These are phyloP conservation scores for Rhexocercosporidium sp. DNA, from an alignment of 2,329 filamentous ascomycete species.

Conservation along the genomic window DNA sequence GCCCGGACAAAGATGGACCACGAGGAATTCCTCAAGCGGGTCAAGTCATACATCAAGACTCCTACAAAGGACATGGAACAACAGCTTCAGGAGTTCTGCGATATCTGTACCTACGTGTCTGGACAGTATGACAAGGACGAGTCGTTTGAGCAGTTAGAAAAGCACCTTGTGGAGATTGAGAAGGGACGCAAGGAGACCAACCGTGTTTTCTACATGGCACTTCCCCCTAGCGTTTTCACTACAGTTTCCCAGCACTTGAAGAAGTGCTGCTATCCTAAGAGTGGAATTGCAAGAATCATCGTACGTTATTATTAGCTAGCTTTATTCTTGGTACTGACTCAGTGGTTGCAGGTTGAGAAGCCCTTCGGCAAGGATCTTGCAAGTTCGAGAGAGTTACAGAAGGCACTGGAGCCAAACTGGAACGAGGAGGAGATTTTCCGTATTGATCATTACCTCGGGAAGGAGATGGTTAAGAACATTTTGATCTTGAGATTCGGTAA, in stretches of 20 bases:
- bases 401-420: conserved; percentile 96
- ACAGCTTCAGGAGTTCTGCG: conserved; percentile 88
- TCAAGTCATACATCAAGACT: conserved; percentile 98
- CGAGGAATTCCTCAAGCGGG: conserved; percentile 89
- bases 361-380: conserved; percentile 97
- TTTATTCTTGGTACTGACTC: conserved; percentile 32
- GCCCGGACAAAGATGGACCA: conserved; percentile 99
- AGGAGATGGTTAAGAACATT: conserved; percentile 99
- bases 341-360: conserved; percentile 81
- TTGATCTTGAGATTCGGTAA: conserved; percentile 97
- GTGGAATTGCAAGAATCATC: conserved; percentile 91
- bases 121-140: conserved; percentile 98
- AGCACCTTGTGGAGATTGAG: conserved; percentile 87
- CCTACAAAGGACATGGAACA: conserved; percentile 97
- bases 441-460: conserved; percentile 98
- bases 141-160: conserved; percentile 83
- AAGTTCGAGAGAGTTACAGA: conserved; percentile 93
- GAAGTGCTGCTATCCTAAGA: conserved; percentile 92
- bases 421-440: conserved; percentile 98
- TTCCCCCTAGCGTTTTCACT: conserved; percentile 97
- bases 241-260: conserved; percentile 97
- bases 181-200: conserved; percentile 81
- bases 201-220: conserved; percentile 98
- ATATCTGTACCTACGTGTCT: conserved; percentile 90
- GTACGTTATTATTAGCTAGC: conserved; percentile 56